Percentiles rank a stretch among this genome's conserved stretches.
These are phyloP conservation scores for Caloboletus firmus DNA, from an alignment of 1,284 basidiomycete species.

Conservation along the genomic window DNA sequence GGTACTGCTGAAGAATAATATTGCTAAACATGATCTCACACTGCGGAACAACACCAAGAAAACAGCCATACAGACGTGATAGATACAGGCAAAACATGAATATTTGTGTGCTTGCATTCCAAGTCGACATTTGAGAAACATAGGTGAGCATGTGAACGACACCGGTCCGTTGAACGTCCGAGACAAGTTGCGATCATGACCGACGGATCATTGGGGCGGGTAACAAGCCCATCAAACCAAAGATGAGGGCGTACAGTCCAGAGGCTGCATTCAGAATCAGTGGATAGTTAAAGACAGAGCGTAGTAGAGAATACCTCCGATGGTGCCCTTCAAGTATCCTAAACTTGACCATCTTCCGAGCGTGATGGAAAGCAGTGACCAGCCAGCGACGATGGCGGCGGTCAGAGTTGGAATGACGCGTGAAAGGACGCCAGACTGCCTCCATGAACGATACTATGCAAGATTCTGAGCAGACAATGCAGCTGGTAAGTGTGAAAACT, in stretches of 20 bases:
- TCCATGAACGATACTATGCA: slow-evolving; percentile 62
- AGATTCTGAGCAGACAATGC: slow-evolving; percentile 1
- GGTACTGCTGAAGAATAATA: not conserved
- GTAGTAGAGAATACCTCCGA: slow-evolving; percentile 52
- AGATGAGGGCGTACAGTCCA: slow-evolving; percentile 64
- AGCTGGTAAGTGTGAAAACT: slow-evolving; percentile 28
- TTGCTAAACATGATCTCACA: not conserved
- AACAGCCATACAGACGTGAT: slow-evolving; percentile 10
- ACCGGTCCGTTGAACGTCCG: not conserved
- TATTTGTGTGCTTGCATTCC: slow-evolving; percentile 12
- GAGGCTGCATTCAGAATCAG: slow-evolving; percentile 44
- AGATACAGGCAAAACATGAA: slow-evolving; percentile 19
- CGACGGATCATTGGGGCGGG: slow-evolving; percentile 57
- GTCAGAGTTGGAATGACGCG: slow-evolving; percentile 65
- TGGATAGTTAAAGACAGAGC: not conserved
- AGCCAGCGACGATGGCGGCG: slow-evolving; percentile 65
- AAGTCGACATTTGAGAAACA: not conserved
- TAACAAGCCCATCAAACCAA: slow-evolving; percentile 69
- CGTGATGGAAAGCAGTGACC: slow-evolving; percentile 59
- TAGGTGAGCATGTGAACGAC: not conserved
- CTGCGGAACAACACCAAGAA: slow-evolving; percentile 7
- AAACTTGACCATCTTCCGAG: slow-evolving; percentile 63
- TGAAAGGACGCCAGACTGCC: slow-evolving; percentile 57
- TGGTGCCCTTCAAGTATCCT: slow-evolving; percentile 59
- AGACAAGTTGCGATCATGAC: slow-evolving; percentile 13